Conservation (phyloP, 306 rosid species). For the Cicer chorassanicum region DNA sequence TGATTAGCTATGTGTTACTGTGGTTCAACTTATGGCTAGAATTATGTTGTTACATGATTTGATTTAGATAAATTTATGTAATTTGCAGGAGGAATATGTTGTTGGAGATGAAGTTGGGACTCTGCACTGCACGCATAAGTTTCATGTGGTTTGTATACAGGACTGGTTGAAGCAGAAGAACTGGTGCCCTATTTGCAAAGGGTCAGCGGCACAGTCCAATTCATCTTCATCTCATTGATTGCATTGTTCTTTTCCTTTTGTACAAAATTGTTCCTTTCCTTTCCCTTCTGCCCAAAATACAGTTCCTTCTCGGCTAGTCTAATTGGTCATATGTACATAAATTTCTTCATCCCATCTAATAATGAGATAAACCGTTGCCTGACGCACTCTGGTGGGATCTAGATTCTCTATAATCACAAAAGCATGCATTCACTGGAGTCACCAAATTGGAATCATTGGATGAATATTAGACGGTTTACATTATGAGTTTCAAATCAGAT, state of each 20-base stretch:
- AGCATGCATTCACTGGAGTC: background rate
- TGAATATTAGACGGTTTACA: background rate
- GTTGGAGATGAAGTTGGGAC: slow-evolving; percentile 74
- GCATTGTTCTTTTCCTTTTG: slow-evolving; percentile 25
- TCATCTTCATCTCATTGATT: slow-evolving; percentile 49
- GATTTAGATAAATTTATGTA: slow-evolving; percentile 3
- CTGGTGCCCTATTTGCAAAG: slow-evolving; percentile 91
- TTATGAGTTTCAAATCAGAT: background rate
- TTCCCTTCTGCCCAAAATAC: slow-evolving; percentile 41
- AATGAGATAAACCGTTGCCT: background rate
- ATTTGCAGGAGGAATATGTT: slow-evolving; percentile 72
- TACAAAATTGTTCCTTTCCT: slow-evolving; percentile 35
- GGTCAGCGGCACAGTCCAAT: slow-evolving; percentile 50
- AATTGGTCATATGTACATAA: slow-evolving; percentile 53
- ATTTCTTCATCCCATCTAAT: slow-evolving; percentile 39
- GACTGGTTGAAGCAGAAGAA: slow-evolving; percentile 85
- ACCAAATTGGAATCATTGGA: background rate
- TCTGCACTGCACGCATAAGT: slow-evolving; percentile 68
- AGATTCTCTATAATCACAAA: background rate
- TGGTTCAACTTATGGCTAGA: background rate
- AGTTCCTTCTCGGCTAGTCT: slow-evolving; percentile 23
- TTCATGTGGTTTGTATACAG: slow-evolving; percentile 67
- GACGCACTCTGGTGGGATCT: background rate
- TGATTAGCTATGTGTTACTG: background rate
- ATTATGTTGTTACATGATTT: background rate